phyloP scores from a whole-genome alignment of 2,329 filamentous ascomycete species.

The Fusarium guadeloupense region DNA sequence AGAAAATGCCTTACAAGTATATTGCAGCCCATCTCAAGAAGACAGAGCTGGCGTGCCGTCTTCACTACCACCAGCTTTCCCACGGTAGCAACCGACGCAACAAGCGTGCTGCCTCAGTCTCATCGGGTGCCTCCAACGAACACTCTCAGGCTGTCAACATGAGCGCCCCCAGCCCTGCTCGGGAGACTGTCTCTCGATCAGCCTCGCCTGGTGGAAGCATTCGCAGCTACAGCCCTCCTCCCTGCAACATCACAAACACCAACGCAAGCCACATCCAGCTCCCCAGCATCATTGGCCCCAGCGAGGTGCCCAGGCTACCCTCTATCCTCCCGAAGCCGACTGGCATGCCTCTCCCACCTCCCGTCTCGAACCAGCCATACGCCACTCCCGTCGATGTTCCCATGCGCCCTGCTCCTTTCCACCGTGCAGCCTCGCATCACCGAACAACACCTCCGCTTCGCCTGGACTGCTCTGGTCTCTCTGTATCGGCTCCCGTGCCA shows the following conservation, averaged over 20 bases:
- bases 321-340: constrained; percentile 74
- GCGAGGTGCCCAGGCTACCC: constrained; percentile 61
- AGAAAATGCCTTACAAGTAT: constrained; percentile 92
- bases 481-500: constrained; percentile 51
- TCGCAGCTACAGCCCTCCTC: constrained; percentile 56
- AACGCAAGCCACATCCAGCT: constrained; percentile 59
- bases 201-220: constrained; percentile 58
- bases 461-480: constrained; percentile 66
- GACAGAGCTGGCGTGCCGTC: constrained; percentile 85
- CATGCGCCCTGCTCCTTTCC: constrained; percentile 53
- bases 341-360: constrained; percentile 56
- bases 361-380: constrained; percentile 52
- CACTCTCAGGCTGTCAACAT: constrained; percentile 60
- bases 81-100: constrained; percentile 84
- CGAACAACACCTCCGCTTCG: constrained; percentile 59
- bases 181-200: constrained; percentile 59
- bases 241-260: constrained; percentile 48
- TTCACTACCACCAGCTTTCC: constrained; percentile 87
- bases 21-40: constrained; percentile 87
- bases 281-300: constrained; percentile 60
- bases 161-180: constrained; percentile 60
- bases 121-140: constrained; percentile 64
- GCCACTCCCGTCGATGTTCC: constrained; percentile 56
- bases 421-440: constrained; percentile 45
- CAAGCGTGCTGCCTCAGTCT: constrained; percentile 77